Evolutionary conservation across 305 asterid species (phyloP).

Genomic region (Ajuga reptans): DNA sequence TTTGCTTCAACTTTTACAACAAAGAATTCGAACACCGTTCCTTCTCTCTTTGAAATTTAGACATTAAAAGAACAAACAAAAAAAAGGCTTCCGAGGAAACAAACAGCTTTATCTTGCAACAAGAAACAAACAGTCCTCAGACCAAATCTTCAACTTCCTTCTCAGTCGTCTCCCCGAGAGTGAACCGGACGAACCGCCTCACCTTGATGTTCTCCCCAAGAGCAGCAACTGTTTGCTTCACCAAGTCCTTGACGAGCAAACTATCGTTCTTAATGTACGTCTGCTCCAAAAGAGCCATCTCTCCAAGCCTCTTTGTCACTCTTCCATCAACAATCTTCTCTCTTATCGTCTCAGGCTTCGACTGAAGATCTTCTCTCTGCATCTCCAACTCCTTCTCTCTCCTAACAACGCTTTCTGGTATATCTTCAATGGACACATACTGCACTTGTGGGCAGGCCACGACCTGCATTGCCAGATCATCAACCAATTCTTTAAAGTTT

Average conservation of each 20-base stretch:
- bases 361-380: slow-evolving; percentile 84
- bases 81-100: background rate
- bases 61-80: background rate
- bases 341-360: slow-evolving; percentile 75
- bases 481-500: slow-evolving; percentile 62
- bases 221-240: slow-evolving; percentile 82
- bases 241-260: slow-evolving; percentile 70
- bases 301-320: slow-evolving; percentile 75
- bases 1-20: background rate
- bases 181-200: slow-evolving; percentile 73
- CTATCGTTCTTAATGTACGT: slow-evolving; percentile 63
- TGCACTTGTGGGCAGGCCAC: slow-evolving; percentile 82
- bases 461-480: slow-evolving; percentile 91
- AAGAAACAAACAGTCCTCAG: slow-evolving; percentile 1
- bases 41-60: slow-evolving; percentile 4
- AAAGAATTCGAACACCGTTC: background rate
- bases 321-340: slow-evolving; percentile 86
- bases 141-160: slow-evolving; percentile 25
- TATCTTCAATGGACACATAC: slow-evolving; percentile 63
- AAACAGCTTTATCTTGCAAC: background rate
- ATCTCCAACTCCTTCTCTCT: slow-evolving; percentile 77
- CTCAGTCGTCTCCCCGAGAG: slow-evolving; percentile 54
- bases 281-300: slow-evolving; percentile 83
- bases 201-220: slow-evolving; percentile 91
- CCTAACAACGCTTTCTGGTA: slow-evolving; percentile 46